Percentiles rank a stretch among this genome's conserved stretches.
Conservation (phyloP, 371 early-diverging fungal species). For the Apophysomyces trapeziformis region DNA sequence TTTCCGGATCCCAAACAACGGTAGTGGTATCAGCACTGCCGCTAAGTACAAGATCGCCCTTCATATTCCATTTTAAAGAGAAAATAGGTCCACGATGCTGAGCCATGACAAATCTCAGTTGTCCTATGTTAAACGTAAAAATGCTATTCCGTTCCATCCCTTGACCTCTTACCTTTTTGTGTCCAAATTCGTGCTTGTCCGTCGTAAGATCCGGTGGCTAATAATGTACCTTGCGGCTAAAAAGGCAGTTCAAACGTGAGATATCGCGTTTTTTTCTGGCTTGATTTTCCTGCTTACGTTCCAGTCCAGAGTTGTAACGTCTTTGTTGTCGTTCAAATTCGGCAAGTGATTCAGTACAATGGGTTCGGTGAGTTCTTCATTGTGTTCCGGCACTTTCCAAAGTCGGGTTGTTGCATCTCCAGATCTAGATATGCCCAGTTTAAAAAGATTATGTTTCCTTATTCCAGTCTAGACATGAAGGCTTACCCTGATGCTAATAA, state of each 20-base stretch:
- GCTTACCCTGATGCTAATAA: conserved; percentile 85
- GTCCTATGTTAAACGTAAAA: conserved; percentile 45
- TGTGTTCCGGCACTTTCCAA: conserved; percentile 69
- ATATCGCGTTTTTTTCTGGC: not conserved
- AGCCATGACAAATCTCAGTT: conserved; percentile 68
- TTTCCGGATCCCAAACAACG: conserved; percentile 84
- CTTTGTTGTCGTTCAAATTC: conserved; percentile 54
- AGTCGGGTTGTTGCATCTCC: conserved; percentile 89
- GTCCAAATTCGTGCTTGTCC: conserved; percentile 91
- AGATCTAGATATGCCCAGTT: conserved; percentile 49
- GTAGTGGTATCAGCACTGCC: conserved; percentile 85
- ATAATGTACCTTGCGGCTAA: conserved; percentile 76
- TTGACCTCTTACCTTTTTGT: conserved; percentile 40
- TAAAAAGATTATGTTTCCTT: not conserved
- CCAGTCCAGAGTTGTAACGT: conserved; percentile 92
- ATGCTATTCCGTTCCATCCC: not conserved
- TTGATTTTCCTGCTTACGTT: conserved; percentile 63
- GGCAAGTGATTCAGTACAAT: conserved; percentile 66
- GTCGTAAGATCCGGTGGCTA: conserved; percentile 94
- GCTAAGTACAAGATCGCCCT: conserved; percentile 77
- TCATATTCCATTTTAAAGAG: conserved; percentile 85
- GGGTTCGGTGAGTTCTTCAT: conserved; percentile 39
- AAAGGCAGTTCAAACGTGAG: not conserved
- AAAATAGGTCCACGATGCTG: conserved; percentile 87
- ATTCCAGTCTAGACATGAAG: not conserved